phyloP scores from a whole-genome alignment of 176 grass and related monocot genomes.

The Aechmea fasciata region DNA sequence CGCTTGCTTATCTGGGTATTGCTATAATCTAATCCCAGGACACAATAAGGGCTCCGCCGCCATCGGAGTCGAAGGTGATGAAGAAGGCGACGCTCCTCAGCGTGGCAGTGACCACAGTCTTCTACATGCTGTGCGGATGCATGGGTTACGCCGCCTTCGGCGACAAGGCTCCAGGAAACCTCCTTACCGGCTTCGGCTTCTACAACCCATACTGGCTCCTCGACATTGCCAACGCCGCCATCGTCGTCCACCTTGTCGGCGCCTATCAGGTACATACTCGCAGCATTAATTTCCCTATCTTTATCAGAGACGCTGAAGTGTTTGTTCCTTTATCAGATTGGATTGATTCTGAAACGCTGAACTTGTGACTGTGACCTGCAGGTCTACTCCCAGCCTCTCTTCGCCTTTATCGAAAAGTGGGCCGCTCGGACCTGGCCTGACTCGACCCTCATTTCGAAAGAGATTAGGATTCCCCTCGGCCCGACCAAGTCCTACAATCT shows the following conservation, averaged over 20 bases:
- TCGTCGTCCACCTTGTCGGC: constrained; percentile 72
- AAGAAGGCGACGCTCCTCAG: constrained; percentile 53
- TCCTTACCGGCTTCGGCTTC: constrained; percentile 85
- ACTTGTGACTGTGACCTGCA: constrained; percentile 15
- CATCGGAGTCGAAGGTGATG: constrained; percentile 84
- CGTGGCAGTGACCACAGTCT: constrained; percentile 52
- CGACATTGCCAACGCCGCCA: constrained; percentile 78
- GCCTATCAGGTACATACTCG: constrained; percentile 19
- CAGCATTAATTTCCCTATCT: too few species aligned
- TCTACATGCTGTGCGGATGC: constrained; percentile 88
- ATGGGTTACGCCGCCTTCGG: constrained; percentile 89
- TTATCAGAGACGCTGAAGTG: too few species aligned
- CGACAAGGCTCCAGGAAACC: constrained; percentile 64
- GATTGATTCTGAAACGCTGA: too few species aligned
- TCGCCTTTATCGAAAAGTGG: constrained; percentile 66
- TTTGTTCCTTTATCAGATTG: too few species aligned
- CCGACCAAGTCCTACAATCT: constrained; percentile 14
- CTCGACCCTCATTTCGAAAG: constrained; percentile 35
- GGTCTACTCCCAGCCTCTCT: constrained; percentile 72
- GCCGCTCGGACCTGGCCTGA: constrained; percentile 49
- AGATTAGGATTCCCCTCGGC: constrained; percentile 18
- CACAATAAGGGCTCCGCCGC: constrained; percentile 66
- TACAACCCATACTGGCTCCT: constrained; percentile 91
- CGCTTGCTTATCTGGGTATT: too few species aligned
- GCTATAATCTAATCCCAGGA: constrained; percentile 22